A percentile compares a stretch with the other conserved stretches of the same genome.
Evolutionary conservation across 2,329 filamentous ascomycete genomes (phyloP).

Genomic region (Trichoderma oligosporum): DNA sequence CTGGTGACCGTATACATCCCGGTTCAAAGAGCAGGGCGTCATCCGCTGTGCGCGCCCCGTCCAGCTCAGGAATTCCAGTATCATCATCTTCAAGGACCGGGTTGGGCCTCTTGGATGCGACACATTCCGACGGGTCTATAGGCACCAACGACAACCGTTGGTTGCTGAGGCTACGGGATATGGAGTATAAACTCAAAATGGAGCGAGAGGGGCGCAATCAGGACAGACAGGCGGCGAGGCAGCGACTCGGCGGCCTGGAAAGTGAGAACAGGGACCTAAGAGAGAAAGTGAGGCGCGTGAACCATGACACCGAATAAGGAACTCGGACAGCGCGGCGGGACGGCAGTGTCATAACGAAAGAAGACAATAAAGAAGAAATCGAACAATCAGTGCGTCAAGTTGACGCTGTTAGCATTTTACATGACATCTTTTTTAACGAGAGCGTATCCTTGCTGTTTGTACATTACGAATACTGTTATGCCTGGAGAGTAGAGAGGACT

Average conservation of each 20-base stretch:
- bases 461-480: constrained; percentile 16
- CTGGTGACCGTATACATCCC: constrained; percentile 43
- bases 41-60: constrained; percentile 32
- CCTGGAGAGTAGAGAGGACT: constrained; percentile 10
- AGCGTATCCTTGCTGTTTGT: constrained; percentile 19
- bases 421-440: constrained; percentile 8
- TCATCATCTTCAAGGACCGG: constrained; percentile 23
- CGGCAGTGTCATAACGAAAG: background rate
- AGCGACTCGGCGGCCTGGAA: constrained; percentile 72
- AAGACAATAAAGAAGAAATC: background rate
- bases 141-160: constrained; percentile 63
- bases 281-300: constrained; percentile 51
- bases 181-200: constrained; percentile 83
- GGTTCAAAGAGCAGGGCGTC: constrained; percentile 28
- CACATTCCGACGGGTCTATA: constrained; percentile 1
- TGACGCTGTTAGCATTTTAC: background rate
- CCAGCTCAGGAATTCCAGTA: constrained; percentile 27
- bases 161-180: constrained; percentile 78
- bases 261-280: constrained; percentile 69
- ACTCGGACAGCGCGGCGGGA: background rate
- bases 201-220: constrained; percentile 83
- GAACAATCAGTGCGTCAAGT: background rate
- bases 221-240: constrained; percentile 78
- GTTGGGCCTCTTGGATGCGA: constrained; percentile 16
- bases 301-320: constrained; percentile 27